phyloP scores from a whole-genome alignment of 805 yeast genomes.

The Spathaspora girioi region DNA sequence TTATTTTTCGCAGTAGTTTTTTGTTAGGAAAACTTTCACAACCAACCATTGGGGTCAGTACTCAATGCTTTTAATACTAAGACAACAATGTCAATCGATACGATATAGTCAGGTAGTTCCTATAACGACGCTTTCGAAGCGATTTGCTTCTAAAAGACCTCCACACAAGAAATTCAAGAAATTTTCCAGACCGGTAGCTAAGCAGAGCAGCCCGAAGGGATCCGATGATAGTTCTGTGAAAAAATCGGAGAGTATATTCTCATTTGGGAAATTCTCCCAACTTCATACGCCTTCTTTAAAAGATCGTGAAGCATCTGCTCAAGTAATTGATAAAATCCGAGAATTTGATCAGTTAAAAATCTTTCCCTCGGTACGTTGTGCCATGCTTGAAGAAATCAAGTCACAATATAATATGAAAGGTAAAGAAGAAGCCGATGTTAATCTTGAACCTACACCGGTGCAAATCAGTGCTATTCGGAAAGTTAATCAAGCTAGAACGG shows the following conservation, averaged over 20 bases:
- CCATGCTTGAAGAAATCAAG: conserved; percentile 53
- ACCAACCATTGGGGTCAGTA: background rate
- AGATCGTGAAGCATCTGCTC: conserved; percentile 29
- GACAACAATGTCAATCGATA: background rate
- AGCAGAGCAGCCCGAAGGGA: background rate
- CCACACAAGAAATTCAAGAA: background rate
- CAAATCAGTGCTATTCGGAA: conserved; percentile 72
- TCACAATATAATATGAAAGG: conserved; percentile 28
- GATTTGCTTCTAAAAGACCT: background rate
- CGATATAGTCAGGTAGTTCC: background rate
- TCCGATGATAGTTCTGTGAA: background rate
- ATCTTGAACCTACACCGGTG: conserved; percentile 67
- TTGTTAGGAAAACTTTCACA: background rate
- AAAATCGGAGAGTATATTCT: background rate
- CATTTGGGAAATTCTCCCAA: conserved; percentile 44
- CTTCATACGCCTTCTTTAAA: conserved; percentile 38
- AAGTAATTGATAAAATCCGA: conserved; percentile 43
- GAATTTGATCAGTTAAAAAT: conserved; percentile 67
- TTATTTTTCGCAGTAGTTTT: background rate
- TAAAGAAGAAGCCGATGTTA: conserved; percentile 26
- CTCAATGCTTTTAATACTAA: background rate
- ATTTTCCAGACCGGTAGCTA: background rate
- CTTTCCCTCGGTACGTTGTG: conserved; percentile 61
- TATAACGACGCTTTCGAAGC: background rate
- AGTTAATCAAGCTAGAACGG: conserved; percentile 40